Evolutionary conservation across 768 basidiomycete species (phyloP).

Genomic region (Tylopilus plumbeoviolaceoides): DNA sequence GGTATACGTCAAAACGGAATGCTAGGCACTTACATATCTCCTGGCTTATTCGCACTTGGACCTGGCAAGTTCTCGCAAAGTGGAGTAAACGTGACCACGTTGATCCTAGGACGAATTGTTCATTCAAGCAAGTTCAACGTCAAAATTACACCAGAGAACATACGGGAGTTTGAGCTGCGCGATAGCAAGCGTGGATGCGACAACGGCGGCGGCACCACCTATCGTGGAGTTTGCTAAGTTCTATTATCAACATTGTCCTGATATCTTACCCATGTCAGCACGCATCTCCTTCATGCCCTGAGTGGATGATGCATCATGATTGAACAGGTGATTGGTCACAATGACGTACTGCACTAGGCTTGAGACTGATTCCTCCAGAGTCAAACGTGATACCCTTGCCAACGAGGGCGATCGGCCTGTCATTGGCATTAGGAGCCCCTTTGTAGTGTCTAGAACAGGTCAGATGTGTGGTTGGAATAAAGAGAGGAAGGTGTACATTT

Average conservation of each 20-base stretch:
- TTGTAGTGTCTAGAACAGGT: slow-evolving; percentile 63
- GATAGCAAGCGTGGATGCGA: slow-evolving; percentile 69
- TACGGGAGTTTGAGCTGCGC: slow-evolving; percentile 81
- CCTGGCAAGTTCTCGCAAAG: slow-evolving; percentile 87
- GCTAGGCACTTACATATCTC: slow-evolving; percentile 60
- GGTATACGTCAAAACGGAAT: neutral
- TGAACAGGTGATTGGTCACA: neutral
- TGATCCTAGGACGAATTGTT: slow-evolving; percentile 46
- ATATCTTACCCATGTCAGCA: slow-evolving; percentile 71
- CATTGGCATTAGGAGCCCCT: slow-evolving; percentile 55
- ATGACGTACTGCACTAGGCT: slow-evolving; percentile 58
- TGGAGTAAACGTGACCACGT: slow-evolving; percentile 68
- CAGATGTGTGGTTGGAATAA: neutral
- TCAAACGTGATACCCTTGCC: slow-evolving; percentile 93
- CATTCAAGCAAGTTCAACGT: neutral
- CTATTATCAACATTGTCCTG: too few relatives aligned
- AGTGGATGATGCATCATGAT: neutral
- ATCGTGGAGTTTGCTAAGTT: neutral
- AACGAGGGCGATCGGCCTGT: slow-evolving; percentile 67
- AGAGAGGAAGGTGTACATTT: slow-evolving; percentile 50
- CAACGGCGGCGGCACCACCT: slow-evolving; percentile 80
- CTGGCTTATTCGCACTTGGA: slow-evolving; percentile 63
- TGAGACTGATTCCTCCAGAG: slow-evolving; percentile 83
- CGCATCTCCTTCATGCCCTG: slow-evolving; percentile 84
- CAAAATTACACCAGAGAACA: slow-evolving; percentile 25